Conservation (phyloP, 1,139 yeast species). For the Saccharomyces hybrid region DNA sequence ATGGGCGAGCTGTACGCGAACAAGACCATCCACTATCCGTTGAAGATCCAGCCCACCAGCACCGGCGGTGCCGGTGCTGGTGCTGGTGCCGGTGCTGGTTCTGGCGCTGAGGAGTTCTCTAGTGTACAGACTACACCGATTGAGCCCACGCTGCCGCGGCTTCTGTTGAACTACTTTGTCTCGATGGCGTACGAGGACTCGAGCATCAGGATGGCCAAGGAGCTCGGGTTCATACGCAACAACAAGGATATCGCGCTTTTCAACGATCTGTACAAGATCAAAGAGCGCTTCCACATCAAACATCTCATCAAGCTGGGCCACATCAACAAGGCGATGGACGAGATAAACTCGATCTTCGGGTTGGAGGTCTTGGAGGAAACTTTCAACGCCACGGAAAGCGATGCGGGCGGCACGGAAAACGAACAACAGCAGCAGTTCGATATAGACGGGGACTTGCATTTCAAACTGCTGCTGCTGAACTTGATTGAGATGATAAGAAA, state of each 20-base stretch:
- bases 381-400: conserved; percentile 2
- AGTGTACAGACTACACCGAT: not conserved
- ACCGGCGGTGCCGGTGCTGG: not conserved
- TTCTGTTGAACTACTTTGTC: conserved; percentile 29
- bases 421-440: conserved; percentile 2
- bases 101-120: not conserved
- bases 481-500: conserved; percentile 56
- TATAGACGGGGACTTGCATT: conserved; percentile 40
- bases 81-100: too few species aligned
- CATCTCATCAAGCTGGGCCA: conserved; percentile 26
- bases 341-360: conserved; percentile 24
- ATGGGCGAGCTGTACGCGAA: conserved; percentile 7
- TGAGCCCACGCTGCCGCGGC: conserved; percentile 24
- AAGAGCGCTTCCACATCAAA: conserved; percentile 22
- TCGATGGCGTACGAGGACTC: conserved; percentile 29
- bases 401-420: conserved; percentile 1
- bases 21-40: not conserved
- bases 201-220: conserved; percentile 28
- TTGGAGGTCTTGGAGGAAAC: conserved; percentile 20
- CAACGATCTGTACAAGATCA: conserved; percentile 23
- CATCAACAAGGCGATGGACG: conserved; percentile 23
- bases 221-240: conserved; percentile 18
- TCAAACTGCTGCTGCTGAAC: conserved; percentile 52
- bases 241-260: conserved; percentile 26
- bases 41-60: not conserved